Conservation (phyloP, 768 basidiomycete species). For the Rhodotorula kratochvilovae region DNA sequence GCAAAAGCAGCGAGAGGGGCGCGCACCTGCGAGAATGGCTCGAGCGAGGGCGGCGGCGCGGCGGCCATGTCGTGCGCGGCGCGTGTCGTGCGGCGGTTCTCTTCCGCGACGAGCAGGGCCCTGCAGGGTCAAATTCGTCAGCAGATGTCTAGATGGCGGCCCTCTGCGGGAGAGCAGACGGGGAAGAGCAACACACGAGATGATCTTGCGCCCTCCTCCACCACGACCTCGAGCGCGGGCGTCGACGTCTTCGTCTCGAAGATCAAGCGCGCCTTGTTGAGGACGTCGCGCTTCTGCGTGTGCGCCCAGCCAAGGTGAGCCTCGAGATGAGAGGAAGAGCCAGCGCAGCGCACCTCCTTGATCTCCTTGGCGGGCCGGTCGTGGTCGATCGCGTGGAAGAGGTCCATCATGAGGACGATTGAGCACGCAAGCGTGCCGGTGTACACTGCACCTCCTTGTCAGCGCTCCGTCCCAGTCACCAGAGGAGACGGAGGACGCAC, state of each 20-base stretch:
- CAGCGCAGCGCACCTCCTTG: constrained; percentile 3
- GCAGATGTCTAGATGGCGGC: neutral
- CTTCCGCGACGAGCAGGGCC: constrained; percentile 19
- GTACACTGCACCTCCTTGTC: constrained; percentile 9
- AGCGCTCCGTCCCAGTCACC: neutral
- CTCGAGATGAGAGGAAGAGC: no score
- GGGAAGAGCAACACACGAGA: neutral
- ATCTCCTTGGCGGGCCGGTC: constrained; percentile 22
- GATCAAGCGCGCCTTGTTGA: constrained; percentile 24
- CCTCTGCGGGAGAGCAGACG: no score
- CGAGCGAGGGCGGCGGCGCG: neutral
- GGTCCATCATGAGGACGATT: constrained; percentile 37
- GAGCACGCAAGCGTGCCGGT: constrained; percentile 33
- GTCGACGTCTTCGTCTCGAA: constrained; percentile 26
- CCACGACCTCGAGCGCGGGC: constrained; percentile 33
- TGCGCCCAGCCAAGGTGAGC: neutral
- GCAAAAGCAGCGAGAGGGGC: neutral
- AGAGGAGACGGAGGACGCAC: constrained; percentile 1
- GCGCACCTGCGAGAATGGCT: constrained; percentile 33
- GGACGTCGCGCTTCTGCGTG: constrained; percentile 25
- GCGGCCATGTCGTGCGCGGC: constrained; percentile 22
- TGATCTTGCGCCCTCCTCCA: constrained; percentile 37
- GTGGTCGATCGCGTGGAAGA: constrained; percentile 38
- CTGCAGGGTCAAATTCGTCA: neutral
- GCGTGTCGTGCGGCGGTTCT: constrained; percentile 21